Percentiles rank a stretch among this genome's conserved stretches.
Conservation (phyloP, 169 alveolate genomes). For the Plasmodium vivax region DNA sequence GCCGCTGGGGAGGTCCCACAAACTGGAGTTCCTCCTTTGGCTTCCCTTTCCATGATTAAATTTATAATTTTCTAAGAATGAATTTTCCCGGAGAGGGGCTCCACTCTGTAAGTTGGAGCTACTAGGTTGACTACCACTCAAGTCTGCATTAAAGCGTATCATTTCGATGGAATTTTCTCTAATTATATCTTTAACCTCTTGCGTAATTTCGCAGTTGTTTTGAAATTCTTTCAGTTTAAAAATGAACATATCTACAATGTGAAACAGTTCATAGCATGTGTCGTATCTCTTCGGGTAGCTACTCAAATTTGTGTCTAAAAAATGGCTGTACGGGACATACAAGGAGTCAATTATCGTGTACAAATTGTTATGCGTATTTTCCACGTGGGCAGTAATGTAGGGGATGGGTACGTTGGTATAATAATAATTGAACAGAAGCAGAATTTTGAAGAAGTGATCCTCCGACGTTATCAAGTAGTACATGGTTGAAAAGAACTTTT, state of each 20-base stretch:
- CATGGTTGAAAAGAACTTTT: slow-evolving; percentile 30
- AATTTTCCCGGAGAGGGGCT: background rate
- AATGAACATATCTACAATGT: slow-evolving; percentile 23
- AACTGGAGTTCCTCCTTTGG: background rate
- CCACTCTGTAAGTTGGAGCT: background rate
- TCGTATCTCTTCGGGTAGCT: slow-evolving; percentile 52
- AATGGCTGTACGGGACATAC: slow-evolving; percentile 15
- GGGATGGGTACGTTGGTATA: background rate
- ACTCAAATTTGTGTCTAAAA: slow-evolving; percentile 46
- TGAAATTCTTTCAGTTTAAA: slow-evolving; percentile 51
- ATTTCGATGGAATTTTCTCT: slow-evolving; percentile 10
- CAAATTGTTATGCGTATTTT: slow-evolving; percentile 56
- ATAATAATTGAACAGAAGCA: slow-evolving; percentile 42
- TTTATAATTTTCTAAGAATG: slow-evolving; percentile 16
- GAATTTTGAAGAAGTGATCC: slow-evolving; percentile 36
- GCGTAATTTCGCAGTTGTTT: slow-evolving; percentile 10
- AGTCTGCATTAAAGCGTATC: background rate
- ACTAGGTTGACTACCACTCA: background rate
- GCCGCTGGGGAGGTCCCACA: background rate
- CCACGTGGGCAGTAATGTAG: slow-evolving; percentile 40
- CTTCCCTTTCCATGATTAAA: background rate
- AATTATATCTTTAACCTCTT: slow-evolving; percentile 14
- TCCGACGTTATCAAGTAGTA: slow-evolving; percentile 53
- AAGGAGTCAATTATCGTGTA: slow-evolving; percentile 43
- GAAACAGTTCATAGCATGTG: slow-evolving; percentile 58